Evolutionary conservation across 2,329 filamentous ascomycete genomes (phyloP).

Genomic region (Coniochaeta pulveracea): DNA sequence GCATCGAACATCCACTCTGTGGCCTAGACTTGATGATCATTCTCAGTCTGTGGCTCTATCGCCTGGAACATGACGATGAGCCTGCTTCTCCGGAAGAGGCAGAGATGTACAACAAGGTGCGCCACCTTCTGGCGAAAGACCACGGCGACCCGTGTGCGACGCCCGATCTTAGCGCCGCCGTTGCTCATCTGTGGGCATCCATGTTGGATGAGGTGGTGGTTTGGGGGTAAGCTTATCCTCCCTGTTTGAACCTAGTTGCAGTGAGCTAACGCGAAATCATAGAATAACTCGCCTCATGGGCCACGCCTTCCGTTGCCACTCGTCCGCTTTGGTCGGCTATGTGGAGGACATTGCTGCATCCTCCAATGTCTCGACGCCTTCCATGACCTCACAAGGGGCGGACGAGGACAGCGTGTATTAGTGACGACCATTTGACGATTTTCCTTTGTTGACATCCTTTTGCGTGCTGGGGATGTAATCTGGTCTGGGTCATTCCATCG

Average conservation of each 20-base stretch:
- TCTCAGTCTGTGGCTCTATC: constrained; percentile 94
- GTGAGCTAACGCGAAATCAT: constrained; percentile 27
- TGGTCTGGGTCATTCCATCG: constrained; percentile 27
- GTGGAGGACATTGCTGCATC: constrained; percentile 71
- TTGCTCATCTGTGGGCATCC: constrained; percentile 90
- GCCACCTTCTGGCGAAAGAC: constrained; percentile 83
- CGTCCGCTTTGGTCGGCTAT: constrained; percentile 87
- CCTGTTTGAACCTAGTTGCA: no score
- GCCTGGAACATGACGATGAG: constrained; percentile 97
- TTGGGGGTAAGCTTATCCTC: constrained; percentile 73
- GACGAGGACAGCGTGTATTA: constrained; percentile 65
- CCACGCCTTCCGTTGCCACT: constrained; percentile 93
- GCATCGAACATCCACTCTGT: constrained; percentile 92
- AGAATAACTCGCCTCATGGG: constrained; percentile 94
- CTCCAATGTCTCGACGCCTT: constrained; percentile 58
- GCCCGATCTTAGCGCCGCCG: constrained; percentile 83
- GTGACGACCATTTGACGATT: constrained; percentile 40
- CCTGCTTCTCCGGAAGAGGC: constrained; percentile 73
- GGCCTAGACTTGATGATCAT: constrained; percentile 97
- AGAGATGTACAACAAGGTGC: constrained; percentile 86
- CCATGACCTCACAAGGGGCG: constrained; percentile 60
- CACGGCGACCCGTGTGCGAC: constrained; percentile 72
- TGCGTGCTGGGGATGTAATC: constrained; percentile 8
- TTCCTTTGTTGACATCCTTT: constrained; percentile 24
- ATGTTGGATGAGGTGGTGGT: constrained; percentile 99